Base-by-base conservation (phyloP, 2,329 filamentous ascomycete genomes). In the Fusarium mangiferae region DNA sequence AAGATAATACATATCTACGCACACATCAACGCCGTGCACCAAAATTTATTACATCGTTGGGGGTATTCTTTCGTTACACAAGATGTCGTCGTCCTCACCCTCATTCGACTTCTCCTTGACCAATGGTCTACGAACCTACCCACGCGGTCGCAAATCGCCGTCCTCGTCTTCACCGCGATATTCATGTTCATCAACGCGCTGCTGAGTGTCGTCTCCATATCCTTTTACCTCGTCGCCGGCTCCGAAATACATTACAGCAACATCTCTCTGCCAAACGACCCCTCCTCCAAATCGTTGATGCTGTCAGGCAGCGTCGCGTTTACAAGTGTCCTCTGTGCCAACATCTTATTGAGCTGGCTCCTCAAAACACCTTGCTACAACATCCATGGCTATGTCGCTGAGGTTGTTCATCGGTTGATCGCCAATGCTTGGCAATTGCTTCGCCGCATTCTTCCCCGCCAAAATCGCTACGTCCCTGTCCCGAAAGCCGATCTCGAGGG, bases 181-280 rank as follows among this genome's bases (percentile, higher is more conserved):
- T 55, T 72, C 17, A 74, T 74, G 52, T 46, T 74, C 54, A 52
- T 62, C 24, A 74, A 74, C 44, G 68, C 68, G 9, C 42, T 17
- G n/a, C 44, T 74, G 17, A 39, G 59, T 12, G 51, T 74, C 15
- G 57, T 74, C 39, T 64, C 54, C 18, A 49, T 82, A 17, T 79
- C 80, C 5, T 83, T 83, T 64, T 83, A 80, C 62, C 52, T 69
- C 26, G 75, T 80, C 10, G 72, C 81, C 2, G 81, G 81, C 24
- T 78, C 78, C 12, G 81, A 83, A 59, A 77, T 83, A 7, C 82
- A 81, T 42, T 81, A 81, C 75, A 77, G 80, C 48, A 82, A 83
- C 52, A 67, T 82, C 28, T 80, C 70, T 18, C 54, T 82, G 14
- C 78, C 77, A 1, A 72, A 75, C 15, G 82, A 83, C 39, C 70